phyloP scores from a whole-genome alignment of 306 rosid species.

The Echinosophora koreensis region DNA sequence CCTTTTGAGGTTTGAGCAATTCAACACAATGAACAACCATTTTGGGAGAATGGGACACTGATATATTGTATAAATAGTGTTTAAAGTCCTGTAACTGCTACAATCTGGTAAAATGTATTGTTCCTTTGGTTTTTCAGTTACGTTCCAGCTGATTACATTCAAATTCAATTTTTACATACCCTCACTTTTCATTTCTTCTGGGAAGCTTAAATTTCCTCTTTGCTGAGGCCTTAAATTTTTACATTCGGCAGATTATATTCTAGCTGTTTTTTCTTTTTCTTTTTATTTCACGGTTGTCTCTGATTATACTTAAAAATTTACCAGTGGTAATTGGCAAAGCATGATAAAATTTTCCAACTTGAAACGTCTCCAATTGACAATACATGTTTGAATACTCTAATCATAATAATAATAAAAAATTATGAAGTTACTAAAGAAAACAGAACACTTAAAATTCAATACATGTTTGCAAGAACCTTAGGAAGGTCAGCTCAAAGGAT shows the following conservation, averaged over 20 bases:
- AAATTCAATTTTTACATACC: slow-evolving; percentile 24
- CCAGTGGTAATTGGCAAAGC: background rate
- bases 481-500: slow-evolving; percentile 24
- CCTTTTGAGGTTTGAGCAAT: slow-evolving; percentile 38
- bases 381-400: background rate
- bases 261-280: background rate
- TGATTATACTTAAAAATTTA: slow-evolving; percentile 1
- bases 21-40: slow-evolving; percentile 41
- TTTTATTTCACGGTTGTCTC: background rate
- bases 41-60: slow-evolving; percentile 43
- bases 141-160: slow-evolving; percentile 27
- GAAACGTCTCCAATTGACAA: slow-evolving; percentile 13
- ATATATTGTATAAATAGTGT: slow-evolving; percentile 52
- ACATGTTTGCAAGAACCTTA: background rate
- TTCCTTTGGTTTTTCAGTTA: slow-evolving; percentile 26
- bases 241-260: background rate
- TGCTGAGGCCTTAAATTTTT: slow-evolving; percentile 20
- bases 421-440: background rate
- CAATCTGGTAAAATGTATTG: slow-evolving; percentile 42
- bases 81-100: slow-evolving; percentile 36
- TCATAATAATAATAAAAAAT: no score
- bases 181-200: slow-evolving; percentile 23
- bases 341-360: background rate
- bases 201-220: slow-evolving; percentile 20
- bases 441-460: background rate